Percentiles rank a stretch among this genome's conserved stretches.
Conservation (phyloP, 192 early-diverging fungal species). For the Neocallimastix lanati region DNA sequence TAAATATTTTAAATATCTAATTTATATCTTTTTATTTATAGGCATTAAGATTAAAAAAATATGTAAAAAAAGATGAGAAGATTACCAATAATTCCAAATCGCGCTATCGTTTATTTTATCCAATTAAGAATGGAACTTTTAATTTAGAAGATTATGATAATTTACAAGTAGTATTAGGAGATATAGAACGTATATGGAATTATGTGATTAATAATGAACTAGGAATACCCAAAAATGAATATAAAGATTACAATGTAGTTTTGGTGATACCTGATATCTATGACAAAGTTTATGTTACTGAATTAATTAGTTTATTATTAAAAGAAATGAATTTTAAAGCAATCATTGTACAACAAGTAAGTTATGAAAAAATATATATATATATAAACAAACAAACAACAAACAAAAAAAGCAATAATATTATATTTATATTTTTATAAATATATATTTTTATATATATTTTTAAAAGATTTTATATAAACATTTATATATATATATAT, state of each 20-base stretch:
- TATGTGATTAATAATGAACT: conserved; percentile 47
- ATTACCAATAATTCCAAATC: neutral
- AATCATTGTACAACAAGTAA: conserved; percentile 44
- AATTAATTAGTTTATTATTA: conserved; percentile 47
- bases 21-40: no score
- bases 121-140: conserved; percentile 57
- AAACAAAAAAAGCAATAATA: no score
- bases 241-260: conserved; percentile 47
- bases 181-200: conserved; percentile 67
- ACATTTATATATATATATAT: neutral
- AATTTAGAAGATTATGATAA: conserved; percentile 56
- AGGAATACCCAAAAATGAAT: conserved; percentile 32
- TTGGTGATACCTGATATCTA: conserved; percentile 65
- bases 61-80: conserved; percentile 2
- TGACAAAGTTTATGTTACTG: conserved; percentile 37
- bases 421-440: no score
- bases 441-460: no score
- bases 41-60: conserved; percentile 1
- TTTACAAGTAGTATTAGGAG: conserved; percentile 43
- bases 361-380: neutral
- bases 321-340: conserved; percentile 57
- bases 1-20: no score
- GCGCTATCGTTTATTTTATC: conserved; percentile 31
- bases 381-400: no score
- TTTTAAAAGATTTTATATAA: neutral